A percentile compares a stretch with the other conserved stretches of the same genome.
phyloP scores from a whole-genome alignment of 257 asterid species.

The Marsdenia floribunda region DNA sequence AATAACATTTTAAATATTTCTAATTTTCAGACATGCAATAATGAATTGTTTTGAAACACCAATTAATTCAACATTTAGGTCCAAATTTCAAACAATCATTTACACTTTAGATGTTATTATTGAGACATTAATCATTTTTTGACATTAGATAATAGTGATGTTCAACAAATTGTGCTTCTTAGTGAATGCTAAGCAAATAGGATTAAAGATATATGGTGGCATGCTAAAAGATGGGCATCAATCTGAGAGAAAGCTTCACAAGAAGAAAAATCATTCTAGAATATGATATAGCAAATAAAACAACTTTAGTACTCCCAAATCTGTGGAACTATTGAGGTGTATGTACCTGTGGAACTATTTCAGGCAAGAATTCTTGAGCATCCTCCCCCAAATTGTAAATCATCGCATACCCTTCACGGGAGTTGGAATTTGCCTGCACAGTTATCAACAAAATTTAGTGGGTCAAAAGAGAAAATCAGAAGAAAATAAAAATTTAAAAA shows the following conservation, averaged over 20 bases:
- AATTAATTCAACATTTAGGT: too few species aligned
- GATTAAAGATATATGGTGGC: background rate
- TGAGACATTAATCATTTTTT: too few species aligned
- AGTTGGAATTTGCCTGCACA: conserved; percentile 78
- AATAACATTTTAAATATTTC: too few species aligned
- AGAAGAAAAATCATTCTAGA: background rate
- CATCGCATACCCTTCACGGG: conserved; percentile 99
- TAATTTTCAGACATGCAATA: too few species aligned
- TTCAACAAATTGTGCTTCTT: background rate
- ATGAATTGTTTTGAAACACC: too few species aligned
- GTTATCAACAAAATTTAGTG: conserved; percentile 17
- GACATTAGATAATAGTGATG: too few species aligned
- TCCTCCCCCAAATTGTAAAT: conserved; percentile 94
- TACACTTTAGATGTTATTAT: too few species aligned
- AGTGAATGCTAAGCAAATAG: background rate
- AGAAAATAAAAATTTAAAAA: background rate
- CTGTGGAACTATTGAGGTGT: conserved; percentile 27
- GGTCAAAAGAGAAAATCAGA: conserved; percentile 2
- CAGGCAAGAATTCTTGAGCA: conserved; percentile 97
- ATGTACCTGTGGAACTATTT: conserved; percentile 59
- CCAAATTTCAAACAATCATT: too few species aligned
- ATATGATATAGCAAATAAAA: background rate
- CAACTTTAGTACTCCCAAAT: background rate
- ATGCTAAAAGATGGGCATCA: background rate
- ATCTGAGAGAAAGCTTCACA: background rate